Evolutionary conservation across 2,329 filamentous ascomycete genomes (phyloP), one percentile per base, ranked within the genome.

Genomic region (Rosellinia necatrix): DNA sequence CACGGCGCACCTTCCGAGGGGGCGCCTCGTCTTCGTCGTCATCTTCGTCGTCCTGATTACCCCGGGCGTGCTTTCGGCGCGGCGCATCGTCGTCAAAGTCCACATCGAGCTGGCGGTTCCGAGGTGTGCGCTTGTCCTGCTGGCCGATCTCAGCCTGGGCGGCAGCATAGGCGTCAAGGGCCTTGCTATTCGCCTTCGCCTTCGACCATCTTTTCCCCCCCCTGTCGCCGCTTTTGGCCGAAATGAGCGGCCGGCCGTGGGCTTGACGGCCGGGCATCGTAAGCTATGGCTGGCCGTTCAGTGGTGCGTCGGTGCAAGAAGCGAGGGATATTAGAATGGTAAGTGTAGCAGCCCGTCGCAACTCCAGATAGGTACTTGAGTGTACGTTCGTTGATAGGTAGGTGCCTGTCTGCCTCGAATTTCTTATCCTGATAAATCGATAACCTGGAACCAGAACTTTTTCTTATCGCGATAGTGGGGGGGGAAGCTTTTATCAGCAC

Each of bases 21-120:
- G 67, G 71, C 3, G 82, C 86, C 42, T 86, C 84, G 3, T 82
- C 85, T 59, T 89, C 87, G 43, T 83, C 87, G 9, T 83, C 87
- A 52, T 87, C 80, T 0, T 79, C 76, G 0, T 78, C 78, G 1
- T 76, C 78, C 0, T 76, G 78, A 0, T 75, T 76, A 5, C 77
- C 75, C 15, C 76, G 67, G 1, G 70, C 71, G 51, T 78, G 78
- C 60, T 79, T 79, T 44, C 74, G 60, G 49, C 66, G 63, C 15
- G 69, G 56, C 27, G 67, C 55, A 24, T 66, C 56, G 59, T 64
- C 64, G 22, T 63, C 58, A 25, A 68, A 50, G 12, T 68, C 78
- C 2, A 74, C 77, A 42, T 84, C 81, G 9, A 83, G 72, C 49
- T 82, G 79, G 34, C 83, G 74, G 35, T 76, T 77, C 41, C 83